Percentiles rank a stretch among this genome's conserved stretches.
Conservation (phyloP, 2,329 filamentous ascomycete genomes). For the Anthostomella pinea region DNA sequence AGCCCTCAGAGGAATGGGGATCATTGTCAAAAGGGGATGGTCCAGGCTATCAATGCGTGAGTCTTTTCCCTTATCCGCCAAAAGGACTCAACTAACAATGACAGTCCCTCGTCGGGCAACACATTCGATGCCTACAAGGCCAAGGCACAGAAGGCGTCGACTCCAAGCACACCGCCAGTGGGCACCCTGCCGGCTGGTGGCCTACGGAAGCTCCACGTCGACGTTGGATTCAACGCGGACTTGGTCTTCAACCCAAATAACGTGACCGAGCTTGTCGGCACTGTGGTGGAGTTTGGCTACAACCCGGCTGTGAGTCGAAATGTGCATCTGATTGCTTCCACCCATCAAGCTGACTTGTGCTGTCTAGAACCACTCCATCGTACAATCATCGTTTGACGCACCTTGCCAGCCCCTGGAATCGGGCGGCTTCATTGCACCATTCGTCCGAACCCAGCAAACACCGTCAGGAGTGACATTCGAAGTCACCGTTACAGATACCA, state of each 20-base stretch:
- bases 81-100: slow-evolving; percentile 5
- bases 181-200: slow-evolving; percentile 32
- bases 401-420: slow-evolving; percentile 37
- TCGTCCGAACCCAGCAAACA: slow-evolving; percentile 33
- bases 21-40: slow-evolving; percentile 45
- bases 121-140: slow-evolving; percentile 35
- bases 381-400: slow-evolving; percentile 38
- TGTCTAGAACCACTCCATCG: slow-evolving; percentile 35
- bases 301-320: slow-evolving; percentile 27
- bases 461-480: slow-evolving; percentile 34
- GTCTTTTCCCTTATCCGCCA: slow-evolving; percentile 15
- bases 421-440: slow-evolving; percentile 38
- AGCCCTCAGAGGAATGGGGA: slow-evolving; percentile 38
- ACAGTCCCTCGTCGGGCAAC: slow-evolving; percentile 31
- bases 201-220: slow-evolving; percentile 31
- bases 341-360: neutral
- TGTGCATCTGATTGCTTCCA: neutral
- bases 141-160: slow-evolving; percentile 20
- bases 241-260: slow-evolving; percentile 35
- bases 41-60: slow-evolving; percentile 38
- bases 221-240: slow-evolving; percentile 32
- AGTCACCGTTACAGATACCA: slow-evolving; percentile 29
- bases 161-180: slow-evolving; percentile 29
- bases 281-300: slow-evolving; percentile 35
- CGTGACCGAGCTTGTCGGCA: slow-evolving; percentile 32